Percentiles rank a stretch among this genome's conserved stretches.
phyloP scores from a whole-genome alignment of 192 early-diverging fungal species.

The Entrophospora sp. region DNA sequence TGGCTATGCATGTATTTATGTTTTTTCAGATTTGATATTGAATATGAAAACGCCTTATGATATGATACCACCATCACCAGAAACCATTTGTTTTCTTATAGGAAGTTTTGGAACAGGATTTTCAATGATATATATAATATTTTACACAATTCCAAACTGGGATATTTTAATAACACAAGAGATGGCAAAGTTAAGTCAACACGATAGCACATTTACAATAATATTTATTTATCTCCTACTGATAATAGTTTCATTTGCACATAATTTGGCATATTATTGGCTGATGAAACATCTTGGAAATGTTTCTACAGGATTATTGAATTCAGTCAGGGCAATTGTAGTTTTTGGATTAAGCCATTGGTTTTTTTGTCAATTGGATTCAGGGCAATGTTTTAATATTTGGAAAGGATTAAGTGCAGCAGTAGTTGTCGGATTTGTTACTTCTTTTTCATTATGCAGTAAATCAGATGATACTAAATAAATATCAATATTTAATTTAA shows the following conservation, averaged over 20 bases:
- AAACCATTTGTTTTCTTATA: conserved; percentile 40
- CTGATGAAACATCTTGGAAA: conserved; percentile 43
- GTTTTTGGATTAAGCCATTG: conserved; percentile 51
- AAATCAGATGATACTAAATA: too few species aligned
- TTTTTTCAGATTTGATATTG: conserved; percentile 43
- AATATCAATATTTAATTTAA: too few species aligned
- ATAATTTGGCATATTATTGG: conserved; percentile 48
- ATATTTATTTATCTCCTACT: conserved; percentile 34
- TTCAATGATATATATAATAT: conserved; percentile 36
- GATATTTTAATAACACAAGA: conserved; percentile 30
- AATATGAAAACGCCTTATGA: conserved; percentile 25
- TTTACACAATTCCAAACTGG: conserved; percentile 45
- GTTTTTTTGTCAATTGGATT: conserved; percentile 42
- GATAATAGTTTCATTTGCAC: conserved; percentile 33
- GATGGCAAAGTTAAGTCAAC: conserved; percentile 20
- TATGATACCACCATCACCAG: conserved; percentile 33
- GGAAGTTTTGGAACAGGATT: conserved; percentile 35
- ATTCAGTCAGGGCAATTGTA: conserved; percentile 45
- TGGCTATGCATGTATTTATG: conserved; percentile 50
- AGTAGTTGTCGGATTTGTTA: conserved; percentile 45
- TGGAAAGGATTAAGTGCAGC: conserved; percentile 45
- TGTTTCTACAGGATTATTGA: conserved; percentile 48
- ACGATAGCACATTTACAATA: conserved; percentile 21
- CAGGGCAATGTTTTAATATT: conserved; percentile 48
- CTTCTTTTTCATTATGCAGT: conserved; percentile 40